A percentile compares a stretch with the other conserved stretches of the same genome.
phyloP scores from a whole-genome alignment of 2,329 filamentous ascomycete species.

The Hymenoscyphus fraxineus region DNA sequence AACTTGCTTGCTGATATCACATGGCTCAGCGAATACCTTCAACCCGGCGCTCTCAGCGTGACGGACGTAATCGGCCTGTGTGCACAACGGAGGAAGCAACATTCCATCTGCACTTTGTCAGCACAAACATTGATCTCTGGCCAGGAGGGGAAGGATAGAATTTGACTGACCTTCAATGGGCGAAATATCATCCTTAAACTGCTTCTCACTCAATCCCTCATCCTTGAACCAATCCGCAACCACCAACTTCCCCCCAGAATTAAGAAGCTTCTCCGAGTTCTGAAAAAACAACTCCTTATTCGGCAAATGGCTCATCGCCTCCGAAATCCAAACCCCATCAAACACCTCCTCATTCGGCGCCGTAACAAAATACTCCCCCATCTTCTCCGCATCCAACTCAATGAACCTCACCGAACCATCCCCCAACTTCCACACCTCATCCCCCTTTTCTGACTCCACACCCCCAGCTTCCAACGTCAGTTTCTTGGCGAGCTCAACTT shows the following conservation, averaged over 20 bases:
- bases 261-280: constrained; percentile 48
- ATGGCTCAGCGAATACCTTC: constrained; percentile 42
- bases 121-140: neutral
- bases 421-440: constrained; percentile 36
- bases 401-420: constrained; percentile 50
- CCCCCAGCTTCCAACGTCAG: constrained; percentile 40
- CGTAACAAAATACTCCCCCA: constrained; percentile 48
- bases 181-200: constrained; percentile 50
- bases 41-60: constrained; percentile 49
- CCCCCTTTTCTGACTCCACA: constrained; percentile 9
- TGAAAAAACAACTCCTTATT: constrained; percentile 56
- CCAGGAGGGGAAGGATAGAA: neutral
- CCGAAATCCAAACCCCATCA: constrained; percentile 59
- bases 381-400: constrained; percentile 59
- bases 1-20: constrained; percentile 56
- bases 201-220: constrained; percentile 42
- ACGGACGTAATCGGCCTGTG: constrained; percentile 49
- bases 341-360: constrained; percentile 39
- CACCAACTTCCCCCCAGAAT: constrained; percentile 48
- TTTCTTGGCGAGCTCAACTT: constrained; percentile 55
- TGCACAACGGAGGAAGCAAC: constrained; percentile 55
- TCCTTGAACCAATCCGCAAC: constrained; percentile 61
- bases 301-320: constrained; percentile 57
- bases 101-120: constrained; percentile 47
- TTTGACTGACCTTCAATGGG: constrained; percentile 50